Percentiles rank a stretch among this genome's conserved stretches.
These are phyloP conservation scores for Colletotrichum brevisporum DNA, from an alignment of 2,329 filamentous ascomycete species.

Conservation along the genomic window DNA sequence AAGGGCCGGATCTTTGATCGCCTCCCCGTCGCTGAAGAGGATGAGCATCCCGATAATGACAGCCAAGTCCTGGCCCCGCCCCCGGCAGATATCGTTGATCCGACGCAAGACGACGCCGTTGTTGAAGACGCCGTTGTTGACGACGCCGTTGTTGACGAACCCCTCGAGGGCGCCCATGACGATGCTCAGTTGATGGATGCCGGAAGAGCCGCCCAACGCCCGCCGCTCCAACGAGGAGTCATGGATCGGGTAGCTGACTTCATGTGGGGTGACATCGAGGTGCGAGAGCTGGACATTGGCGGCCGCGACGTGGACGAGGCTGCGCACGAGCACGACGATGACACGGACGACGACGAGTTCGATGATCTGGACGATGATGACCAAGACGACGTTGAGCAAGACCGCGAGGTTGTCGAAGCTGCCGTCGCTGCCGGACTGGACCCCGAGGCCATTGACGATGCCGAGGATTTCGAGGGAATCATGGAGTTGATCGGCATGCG, in stretches of 20 bases:
- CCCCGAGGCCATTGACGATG: constrained; percentile 82
- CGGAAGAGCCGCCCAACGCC: constrained; percentile 31
- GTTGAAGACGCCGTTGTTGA: neutral
- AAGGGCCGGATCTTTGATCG: constrained; percentile 6
- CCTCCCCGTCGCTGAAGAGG: neutral
- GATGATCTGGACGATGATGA: constrained; percentile 52
- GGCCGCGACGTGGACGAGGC: constrained; percentile 56
- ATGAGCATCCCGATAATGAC: neutral
- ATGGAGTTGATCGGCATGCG: constrained; percentile 98
- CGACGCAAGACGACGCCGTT: neutral
- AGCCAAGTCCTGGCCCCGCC: neutral
- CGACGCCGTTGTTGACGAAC: neutral
- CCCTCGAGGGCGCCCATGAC: constrained; percentile 11
- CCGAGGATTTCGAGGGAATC: constrained; percentile 95
- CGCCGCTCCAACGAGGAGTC: constrained; percentile 51
- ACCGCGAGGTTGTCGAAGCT: constrained; percentile 73
- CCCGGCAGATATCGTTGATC: neutral
- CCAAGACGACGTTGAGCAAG: constrained; percentile 55
- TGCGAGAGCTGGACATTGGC: constrained; percentile 46
- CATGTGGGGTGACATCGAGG: constrained; percentile 72
- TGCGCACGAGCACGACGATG: constrained; percentile 64
- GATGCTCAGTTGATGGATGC: constrained; percentile 28
- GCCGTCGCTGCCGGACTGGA: constrained; percentile 80
- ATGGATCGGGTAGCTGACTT: constrained; percentile 67
- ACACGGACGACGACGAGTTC: constrained; percentile 54